Base-by-base conservation (phyloP, 176 grass and related monocot species). In the Pontederia crassipes region DNA sequence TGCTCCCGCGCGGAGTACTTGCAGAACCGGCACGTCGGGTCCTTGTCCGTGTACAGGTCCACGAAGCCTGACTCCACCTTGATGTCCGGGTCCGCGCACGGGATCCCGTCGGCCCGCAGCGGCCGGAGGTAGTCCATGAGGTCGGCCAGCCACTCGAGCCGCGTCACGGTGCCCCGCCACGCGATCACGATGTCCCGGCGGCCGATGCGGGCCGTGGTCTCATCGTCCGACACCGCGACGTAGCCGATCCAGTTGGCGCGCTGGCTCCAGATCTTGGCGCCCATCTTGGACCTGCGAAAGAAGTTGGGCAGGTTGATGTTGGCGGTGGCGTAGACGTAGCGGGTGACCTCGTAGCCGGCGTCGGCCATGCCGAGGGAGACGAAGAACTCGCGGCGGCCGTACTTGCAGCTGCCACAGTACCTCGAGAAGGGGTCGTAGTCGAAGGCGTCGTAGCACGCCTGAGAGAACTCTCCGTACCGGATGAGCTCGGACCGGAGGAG, bases 391-490 rank as follows among this genome's bases (percentile, higher is more conserved):
- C 11, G 11, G 15, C 11, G 10, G 45, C 8, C 24, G 62, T 64
- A 64, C 62, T 49, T 50, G 32, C 32, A 40, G 32, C 32, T 40
- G 62, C 62, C 62, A 45, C 62, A 64, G 17, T 26, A 64, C 2
- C 62, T 15, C 46, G 46, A 64, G 62, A 49, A 64, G 9, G 62
- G 62, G 17, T 64, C 62, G 62, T 64, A 64, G 62, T 64, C 18
- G 62, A 64, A 64, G 17, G 62, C 45, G 46, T 64, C 62, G 62
- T 64, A 64, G 46, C 46, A 64, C 17, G 17, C 46, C 62, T 64
- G 62, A 3, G 46, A 16, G 46, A 64, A 64, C 62, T 64, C 62
- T 0, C 62, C 46, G 17, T 64, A 64, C 16, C 62, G 46, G 62
- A 64, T 49, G 13, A 64, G 17, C 62, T 64, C 62, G 3, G 46